These are phyloP conservation scores for Cucumis melo DNA, from an alignment of 306 rosid genomes.

Conservation along the genomic window DNA sequence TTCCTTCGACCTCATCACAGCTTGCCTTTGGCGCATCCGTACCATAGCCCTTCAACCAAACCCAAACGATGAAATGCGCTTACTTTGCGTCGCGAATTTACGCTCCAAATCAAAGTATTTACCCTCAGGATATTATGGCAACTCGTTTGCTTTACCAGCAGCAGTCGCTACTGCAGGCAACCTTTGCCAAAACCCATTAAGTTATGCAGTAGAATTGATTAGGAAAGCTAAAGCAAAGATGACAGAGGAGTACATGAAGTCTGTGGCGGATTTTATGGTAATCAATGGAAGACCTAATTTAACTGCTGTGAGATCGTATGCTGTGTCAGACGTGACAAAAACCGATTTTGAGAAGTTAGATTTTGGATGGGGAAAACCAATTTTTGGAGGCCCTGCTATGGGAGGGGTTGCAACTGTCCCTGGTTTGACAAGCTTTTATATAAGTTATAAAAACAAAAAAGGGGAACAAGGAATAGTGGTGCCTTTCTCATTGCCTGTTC, in stretches of 20 bases:
- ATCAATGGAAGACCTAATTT: slow-evolving; percentile 23
- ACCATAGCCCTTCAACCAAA: slow-evolving; percentile 3
- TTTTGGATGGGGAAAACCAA: too few relatives aligned
- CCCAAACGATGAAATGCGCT: not conserved
- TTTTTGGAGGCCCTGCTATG: too few relatives aligned
- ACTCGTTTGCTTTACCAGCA: slow-evolving; percentile 19
- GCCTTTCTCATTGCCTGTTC: too few relatives aligned
- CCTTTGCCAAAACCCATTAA: slow-evolving; percentile 24
- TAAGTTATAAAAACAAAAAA: too few relatives aligned
- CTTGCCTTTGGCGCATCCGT: slow-evolving; percentile 9
- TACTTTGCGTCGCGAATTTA: not conserved
- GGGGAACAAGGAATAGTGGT: too few relatives aligned
- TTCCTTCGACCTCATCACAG: slow-evolving; percentile 7
- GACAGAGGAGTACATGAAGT: slow-evolving; percentile 35
- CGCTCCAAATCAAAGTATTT: slow-evolving; percentile 17
- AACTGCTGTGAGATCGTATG: not conserved
- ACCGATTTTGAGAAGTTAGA: slow-evolving; percentile 4
- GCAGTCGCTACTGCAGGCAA: slow-evolving; percentile 30
- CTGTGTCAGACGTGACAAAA: too few relatives aligned
- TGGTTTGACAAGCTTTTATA: too few relatives aligned
- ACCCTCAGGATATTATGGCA: slow-evolving; percentile 44
- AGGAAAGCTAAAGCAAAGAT: slow-evolving; percentile 28
- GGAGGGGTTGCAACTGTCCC: too few relatives aligned
- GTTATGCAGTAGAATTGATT: slow-evolving; percentile 31
- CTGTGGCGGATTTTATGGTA: slow-evolving; percentile 40